A percentile compares a stretch with the other conserved stretches of the same genome.
These are phyloP conservation scores for Wickerhamiella infanticola DNA, from an alignment of 1,139 yeast genomes.

Conservation along the genomic window DNA sequence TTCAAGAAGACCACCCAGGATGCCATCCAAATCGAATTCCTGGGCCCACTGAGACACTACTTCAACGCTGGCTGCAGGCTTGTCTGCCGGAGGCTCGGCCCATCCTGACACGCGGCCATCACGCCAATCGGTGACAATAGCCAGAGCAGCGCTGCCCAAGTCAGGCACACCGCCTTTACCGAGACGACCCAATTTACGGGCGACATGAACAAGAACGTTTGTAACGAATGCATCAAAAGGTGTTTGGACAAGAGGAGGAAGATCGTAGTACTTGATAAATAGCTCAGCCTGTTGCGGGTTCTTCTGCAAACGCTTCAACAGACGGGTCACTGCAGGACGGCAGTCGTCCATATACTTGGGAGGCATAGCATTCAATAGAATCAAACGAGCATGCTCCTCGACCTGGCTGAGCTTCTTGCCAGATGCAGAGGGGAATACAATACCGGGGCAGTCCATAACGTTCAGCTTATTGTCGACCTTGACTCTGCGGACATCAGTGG, in stretches of 20 bases:
- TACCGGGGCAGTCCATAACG: conserved; percentile 91
- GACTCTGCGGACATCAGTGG: conserved; percentile 80
- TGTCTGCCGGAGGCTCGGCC: conserved; percentile 59
- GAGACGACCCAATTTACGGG: conserved; percentile 82
- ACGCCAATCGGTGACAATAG: conserved; percentile 89
- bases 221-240: conserved; percentile 31
- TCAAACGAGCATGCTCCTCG: conserved; percentile 75
- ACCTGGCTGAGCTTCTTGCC: conserved; percentile 30
- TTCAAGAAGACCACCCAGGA: conserved; percentile 27
- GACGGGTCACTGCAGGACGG: conserved; percentile 58
- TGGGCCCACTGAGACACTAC: conserved; percentile 85
- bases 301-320: conserved; percentile 54
- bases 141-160: conserved; percentile 65
- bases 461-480: conserved; percentile 82
- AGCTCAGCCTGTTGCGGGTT: conserved; percentile 53
- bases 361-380: conserved; percentile 78
- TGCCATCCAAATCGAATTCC: conserved; percentile 82
- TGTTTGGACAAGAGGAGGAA: conserved; percentile 61
- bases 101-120: conserved; percentile 90
- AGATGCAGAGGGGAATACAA: conserved; percentile 73
- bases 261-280: conserved; percentile 52
- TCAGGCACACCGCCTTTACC: conserved; percentile 92
- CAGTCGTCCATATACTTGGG: conserved; percentile 81
- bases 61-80: conserved; percentile 54
- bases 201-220: conserved; percentile 80